A percentile compares a stretch with the other conserved stretches of the same genome.
These are phyloP conservation scores for Iberis pinnata DNA, from an alignment of 345 rosid species.

Conservation along the genomic window DNA sequence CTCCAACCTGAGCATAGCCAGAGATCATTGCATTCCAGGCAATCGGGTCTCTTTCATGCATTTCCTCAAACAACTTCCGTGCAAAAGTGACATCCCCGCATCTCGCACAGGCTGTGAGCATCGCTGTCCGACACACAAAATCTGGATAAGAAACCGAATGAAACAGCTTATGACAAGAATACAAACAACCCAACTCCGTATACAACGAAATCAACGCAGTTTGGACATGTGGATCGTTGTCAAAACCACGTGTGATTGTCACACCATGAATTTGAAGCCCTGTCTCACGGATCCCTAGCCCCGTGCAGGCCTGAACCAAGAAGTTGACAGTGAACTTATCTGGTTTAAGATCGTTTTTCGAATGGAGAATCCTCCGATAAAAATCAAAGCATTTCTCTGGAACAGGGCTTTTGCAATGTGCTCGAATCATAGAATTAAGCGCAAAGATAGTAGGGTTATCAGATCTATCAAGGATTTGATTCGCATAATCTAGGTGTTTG, in stretches of 20 bases:
- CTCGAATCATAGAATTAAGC: conserved; percentile 57
- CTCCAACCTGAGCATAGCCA: conserved; percentile 47
- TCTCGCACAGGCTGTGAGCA: conserved; percentile 56
- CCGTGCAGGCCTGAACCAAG: conserved; percentile 44
- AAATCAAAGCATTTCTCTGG: conserved; percentile 40
- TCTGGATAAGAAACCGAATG: conserved; percentile 37
- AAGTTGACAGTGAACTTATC: conserved; percentile 59
- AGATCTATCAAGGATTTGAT: conserved; percentile 41
- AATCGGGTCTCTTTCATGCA: conserved; percentile 47
- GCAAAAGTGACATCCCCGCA: conserved; percentile 47
- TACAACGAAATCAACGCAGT: conserved; percentile 51
- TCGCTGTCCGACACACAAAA: conserved; percentile 53
- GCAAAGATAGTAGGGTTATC: conserved; percentile 40
- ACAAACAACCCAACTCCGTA: conserved; percentile 42
- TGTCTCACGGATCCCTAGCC: conserved; percentile 25
- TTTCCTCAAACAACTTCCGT: conserved; percentile 43
- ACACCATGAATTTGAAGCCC: conserved; percentile 39
- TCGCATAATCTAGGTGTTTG: conserved; percentile 36
- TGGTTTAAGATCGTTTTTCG: conserved; percentile 30
- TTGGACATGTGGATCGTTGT: conserved; percentile 48
- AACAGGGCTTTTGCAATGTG: conserved; percentile 41
- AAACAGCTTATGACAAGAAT: conserved; percentile 39
- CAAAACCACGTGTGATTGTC: conserved; percentile 46
- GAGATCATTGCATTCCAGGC: conserved; percentile 63
- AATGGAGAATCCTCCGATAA: conserved; percentile 32